Percentiles rank a stretch among this genome's conserved stretches.
These are phyloP conservation scores for Pulveroboletus frians DNA, from an alignment of 768 basidiomycete genomes.

Conservation along the genomic window DNA sequence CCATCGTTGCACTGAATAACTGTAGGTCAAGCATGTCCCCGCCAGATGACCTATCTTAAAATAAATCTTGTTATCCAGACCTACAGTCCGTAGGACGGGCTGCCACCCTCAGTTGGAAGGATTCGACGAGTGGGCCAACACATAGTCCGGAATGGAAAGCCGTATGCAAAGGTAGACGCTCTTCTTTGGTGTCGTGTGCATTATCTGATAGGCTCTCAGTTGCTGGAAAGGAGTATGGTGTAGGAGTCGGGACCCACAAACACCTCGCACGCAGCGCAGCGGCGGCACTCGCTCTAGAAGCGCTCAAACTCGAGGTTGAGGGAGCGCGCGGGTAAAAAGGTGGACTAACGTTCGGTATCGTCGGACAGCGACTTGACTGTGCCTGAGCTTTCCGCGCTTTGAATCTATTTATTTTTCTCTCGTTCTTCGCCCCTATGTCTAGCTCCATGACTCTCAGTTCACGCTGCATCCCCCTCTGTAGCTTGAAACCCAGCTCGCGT, in stretches of 20 bases:
- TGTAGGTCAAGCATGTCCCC: conserved; percentile 26
- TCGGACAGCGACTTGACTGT: neutral
- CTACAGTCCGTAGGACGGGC: conserved; percentile 44
- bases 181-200: conserved; percentile 1
- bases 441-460: neutral
- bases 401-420: conserved; percentile 7
- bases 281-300: conserved; percentile 31
- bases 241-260: conserved; percentile 48
- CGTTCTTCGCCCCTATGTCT: neutral
- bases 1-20: conserved; percentile 37
- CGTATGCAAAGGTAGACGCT: conserved; percentile 51
- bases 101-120: conserved; percentile 51
- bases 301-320: conserved; percentile 28
- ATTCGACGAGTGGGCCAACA: conserved; percentile 39
- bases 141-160: conserved; percentile 51
- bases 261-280: conserved; percentile 46
- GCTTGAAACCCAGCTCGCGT: conserved; percentile 2
- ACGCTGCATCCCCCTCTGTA: conserved; percentile 5
- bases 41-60: neutral
- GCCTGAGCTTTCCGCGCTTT: neutral
- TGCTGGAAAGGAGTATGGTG: conserved; percentile 43
- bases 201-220: conserved; percentile 35
- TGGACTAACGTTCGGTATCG: neutral
- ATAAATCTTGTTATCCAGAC: conserved; percentile 34
- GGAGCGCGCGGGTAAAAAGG: conserved; percentile 12